Evolutionary conservation across 31 red algal genomes (phyloP).

Genomic region (Odonthalia washingtoniensis): DNA sequence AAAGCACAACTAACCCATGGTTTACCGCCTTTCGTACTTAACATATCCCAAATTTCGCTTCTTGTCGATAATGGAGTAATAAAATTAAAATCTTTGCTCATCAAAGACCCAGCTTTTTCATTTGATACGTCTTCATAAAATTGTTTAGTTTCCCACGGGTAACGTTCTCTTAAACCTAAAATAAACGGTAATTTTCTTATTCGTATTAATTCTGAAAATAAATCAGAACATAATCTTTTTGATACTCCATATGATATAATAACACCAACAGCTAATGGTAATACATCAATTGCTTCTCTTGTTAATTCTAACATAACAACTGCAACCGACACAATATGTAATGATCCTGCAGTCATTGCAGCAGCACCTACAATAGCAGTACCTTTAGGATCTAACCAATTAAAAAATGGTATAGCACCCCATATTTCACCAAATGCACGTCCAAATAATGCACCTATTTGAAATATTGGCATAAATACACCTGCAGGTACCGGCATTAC

Average conservation of each 20-base stretch:
- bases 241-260: constrained; percentile 77
- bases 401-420: constrained; percentile 56
- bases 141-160: constrained; percentile 64
- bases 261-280: constrained; percentile 64
- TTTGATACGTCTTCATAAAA: constrained; percentile 65
- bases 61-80: constrained; percentile 65
- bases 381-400: constrained; percentile 70
- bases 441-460: constrained; percentile 71
- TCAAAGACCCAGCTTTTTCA: constrained; percentile 59
- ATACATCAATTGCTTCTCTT: constrained; percentile 64
- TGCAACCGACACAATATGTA: constrained; percentile 72
- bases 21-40: constrained; percentile 42
- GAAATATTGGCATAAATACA: constrained; percentile 83
- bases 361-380: constrained; percentile 80
- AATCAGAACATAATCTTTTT: constrained; percentile 66
- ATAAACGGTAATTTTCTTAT: constrained; percentile 72
- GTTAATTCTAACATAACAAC: constrained; percentile 86
- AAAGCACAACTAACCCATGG: constrained; percentile 69
- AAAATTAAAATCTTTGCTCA: constrained; percentile 65
- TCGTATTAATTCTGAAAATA: constrained; percentile 81
- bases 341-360: constrained; percentile 58
- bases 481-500: constrained; percentile 83
- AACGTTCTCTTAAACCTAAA: constrained; percentile 72
- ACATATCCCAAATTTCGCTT: constrained; percentile 57
- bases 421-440: constrained; percentile 67